These are phyloP conservation scores for Naematelia encephala DNA, from an alignment of 768 basidiomycete genomes.

Conservation along the genomic window DNA sequence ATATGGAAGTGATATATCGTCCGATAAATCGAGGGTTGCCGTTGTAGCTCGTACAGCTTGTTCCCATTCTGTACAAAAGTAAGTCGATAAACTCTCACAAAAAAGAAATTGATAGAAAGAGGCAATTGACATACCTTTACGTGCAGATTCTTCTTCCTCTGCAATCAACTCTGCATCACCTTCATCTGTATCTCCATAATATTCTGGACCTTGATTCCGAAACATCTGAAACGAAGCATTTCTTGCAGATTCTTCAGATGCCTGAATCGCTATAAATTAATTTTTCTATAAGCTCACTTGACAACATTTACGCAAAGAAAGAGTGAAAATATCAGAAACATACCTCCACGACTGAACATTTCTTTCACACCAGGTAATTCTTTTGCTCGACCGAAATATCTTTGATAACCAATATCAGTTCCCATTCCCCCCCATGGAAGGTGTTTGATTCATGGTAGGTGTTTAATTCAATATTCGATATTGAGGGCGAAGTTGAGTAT, in stretches of 20 bases:
- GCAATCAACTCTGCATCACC: constrained; percentile 62
- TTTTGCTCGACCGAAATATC: constrained; percentile 95
- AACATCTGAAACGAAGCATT: constrained; percentile 80
- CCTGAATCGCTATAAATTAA: constrained; percentile 55
- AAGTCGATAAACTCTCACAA: too few relatives aligned
- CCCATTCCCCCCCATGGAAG: not conserved
- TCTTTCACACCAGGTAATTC: constrained; percentile 93
- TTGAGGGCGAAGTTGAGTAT: not conserved
- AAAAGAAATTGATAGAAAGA: too few relatives aligned
- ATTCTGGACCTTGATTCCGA: constrained; percentile 76
- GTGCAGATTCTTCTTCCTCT: constrained; percentile 69
- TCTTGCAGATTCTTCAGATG: constrained; percentile 79
- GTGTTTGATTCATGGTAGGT: not conserved
- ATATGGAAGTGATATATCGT: constrained; percentile 9
- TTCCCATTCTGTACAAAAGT: constrained; percentile 43
- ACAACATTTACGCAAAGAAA: not conserved
- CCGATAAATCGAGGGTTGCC: constrained; percentile 16
- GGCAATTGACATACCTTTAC: constrained; percentile 53
- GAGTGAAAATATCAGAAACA: constrained; percentile 36
- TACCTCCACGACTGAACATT: constrained; percentile 81
- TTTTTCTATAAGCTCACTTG: not conserved
- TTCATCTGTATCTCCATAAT: constrained; percentile 91
- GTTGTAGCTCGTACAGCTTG: constrained; percentile 20
- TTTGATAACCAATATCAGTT: constrained; percentile 46
- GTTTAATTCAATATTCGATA: not conserved